Percentiles rank a stretch among this genome's conserved stretches.
phyloP scores from a whole-genome alignment of 2,329 filamentous ascomycete species.

The Cladosporium sp. region DNA sequence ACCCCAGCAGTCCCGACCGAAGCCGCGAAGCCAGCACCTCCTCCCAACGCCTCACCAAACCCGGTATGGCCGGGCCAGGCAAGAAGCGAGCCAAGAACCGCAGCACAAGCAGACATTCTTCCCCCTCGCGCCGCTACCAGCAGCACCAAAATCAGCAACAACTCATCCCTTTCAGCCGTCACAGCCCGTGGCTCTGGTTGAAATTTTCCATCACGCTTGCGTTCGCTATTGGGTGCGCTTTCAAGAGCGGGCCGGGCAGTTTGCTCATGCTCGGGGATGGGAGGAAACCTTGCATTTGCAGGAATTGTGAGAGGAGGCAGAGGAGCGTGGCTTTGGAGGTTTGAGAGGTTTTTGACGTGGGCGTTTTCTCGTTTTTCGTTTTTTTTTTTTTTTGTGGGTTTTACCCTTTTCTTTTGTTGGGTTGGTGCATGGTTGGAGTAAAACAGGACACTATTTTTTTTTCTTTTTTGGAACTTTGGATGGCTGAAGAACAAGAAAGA shows the following conservation, averaged over 20 bases:
- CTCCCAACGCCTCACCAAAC: constrained; percentile 15
- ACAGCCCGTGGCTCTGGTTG: constrained; percentile 40
- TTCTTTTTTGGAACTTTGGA: too few species aligned
- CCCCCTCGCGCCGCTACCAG: background rate
- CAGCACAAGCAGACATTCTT: too few species aligned
- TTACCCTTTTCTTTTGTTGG: too few species aligned
- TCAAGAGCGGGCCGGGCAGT: constrained; percentile 42
- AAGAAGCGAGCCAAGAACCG: constrained; percentile 19
- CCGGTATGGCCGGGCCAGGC: constrained; percentile 21
- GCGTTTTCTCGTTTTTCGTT: too few species aligned
- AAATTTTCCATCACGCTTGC: constrained; percentile 45
- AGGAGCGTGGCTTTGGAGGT: background rate
- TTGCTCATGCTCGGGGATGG: constrained; percentile 24
- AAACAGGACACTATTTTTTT: too few species aligned
- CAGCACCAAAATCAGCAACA: background rate
- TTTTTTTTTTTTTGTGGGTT: too few species aligned
- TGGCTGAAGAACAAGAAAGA: too few species aligned
- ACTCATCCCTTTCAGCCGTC: constrained; percentile 12
- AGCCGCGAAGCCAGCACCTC: background rate
- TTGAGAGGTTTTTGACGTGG: background rate
- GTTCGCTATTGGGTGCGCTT: constrained; percentile 45
- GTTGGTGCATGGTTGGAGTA: too few species aligned
- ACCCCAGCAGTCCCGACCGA: constrained; percentile 5
- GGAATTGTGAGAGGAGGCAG: background rate
- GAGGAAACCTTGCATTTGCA: background rate